Conservation (phyloP, 306 rosid species). For the Lathyrus tuberosus region DNA sequence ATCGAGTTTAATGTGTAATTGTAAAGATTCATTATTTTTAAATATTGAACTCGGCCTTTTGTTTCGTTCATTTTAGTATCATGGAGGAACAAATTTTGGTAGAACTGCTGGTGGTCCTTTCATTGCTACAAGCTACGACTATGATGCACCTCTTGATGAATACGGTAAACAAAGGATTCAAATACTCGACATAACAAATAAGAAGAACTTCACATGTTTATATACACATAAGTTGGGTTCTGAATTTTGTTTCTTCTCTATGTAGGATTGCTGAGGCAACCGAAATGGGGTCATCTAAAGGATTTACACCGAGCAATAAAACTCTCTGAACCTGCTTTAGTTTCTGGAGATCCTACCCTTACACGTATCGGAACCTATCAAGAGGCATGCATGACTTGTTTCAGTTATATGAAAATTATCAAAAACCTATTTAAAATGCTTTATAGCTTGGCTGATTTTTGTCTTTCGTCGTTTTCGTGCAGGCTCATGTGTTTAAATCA, state of each 20-base stretch:
- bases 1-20: slow-evolving; percentile 20
- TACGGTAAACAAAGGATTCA: slow-evolving; percentile 60
- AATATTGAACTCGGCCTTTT: slow-evolving; percentile 27
- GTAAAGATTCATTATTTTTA: slow-evolving; percentile 5
- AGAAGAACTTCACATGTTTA: not conserved
- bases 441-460: slow-evolving; percentile 23
- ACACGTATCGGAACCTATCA: slow-evolving; percentile 75
- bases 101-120: slow-evolving; percentile 99
- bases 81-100: slow-evolving; percentile 98
- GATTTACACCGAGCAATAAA: slow-evolving; percentile 96
- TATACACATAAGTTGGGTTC: slow-evolving; percentile 9
- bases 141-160: slow-evolving; percentile 97
- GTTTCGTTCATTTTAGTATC: slow-evolving; percentile 64
- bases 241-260: slow-evolving; percentile 17
- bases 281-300: slow-evolving; percentile 98
- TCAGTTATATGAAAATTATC: slow-evolving; percentile 17
- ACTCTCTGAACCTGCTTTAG: slow-evolving; percentile 90
- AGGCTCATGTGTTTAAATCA: slow-evolving; percentile 94
- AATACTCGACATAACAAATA: slow-evolving; percentile 20
- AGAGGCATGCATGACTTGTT: slow-evolving; percentile 61
- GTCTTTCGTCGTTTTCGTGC: slow-evolving; percentile 20
- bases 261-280: slow-evolving; percentile 87
- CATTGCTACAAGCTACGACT: slow-evolving; percentile 97
- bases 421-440: slow-evolving; percentile 35
- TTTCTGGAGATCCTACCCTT: slow-evolving; percentile 71